These are phyloP conservation scores for Thinopyrum elongatum DNA, from an alignment of 176 grass and related monocot genomes.

Conservation along the genomic window DNA sequence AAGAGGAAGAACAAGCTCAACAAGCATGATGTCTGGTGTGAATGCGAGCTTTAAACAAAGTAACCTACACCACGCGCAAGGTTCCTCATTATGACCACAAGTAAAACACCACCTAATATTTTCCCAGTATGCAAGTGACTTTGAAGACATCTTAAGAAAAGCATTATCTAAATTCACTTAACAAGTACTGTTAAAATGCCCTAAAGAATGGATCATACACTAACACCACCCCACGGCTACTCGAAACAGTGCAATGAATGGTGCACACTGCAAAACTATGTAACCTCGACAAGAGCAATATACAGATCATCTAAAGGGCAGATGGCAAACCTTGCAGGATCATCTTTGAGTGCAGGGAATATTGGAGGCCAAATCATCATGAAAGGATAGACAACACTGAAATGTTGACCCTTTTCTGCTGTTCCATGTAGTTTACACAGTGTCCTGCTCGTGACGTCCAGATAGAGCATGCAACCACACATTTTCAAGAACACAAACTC, in stretches of 20 bases:
- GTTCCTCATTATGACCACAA: no score
- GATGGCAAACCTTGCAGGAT: neutral
- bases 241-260: neutral
- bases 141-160: no score
- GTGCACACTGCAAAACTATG: neutral
- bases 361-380: no score
- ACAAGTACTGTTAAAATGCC: neutral
- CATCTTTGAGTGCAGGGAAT: no score
- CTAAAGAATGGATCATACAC: neutral
- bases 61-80: no score
- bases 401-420: neutral
- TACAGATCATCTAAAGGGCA: neutral
- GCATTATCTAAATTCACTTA: neutral
- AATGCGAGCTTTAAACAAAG: no score
- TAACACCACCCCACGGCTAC: neutral
- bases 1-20: no score
- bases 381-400: neutral
- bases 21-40: no score
- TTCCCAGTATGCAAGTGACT: no score
- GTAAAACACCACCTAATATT: no score
- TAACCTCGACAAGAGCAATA: neutral
- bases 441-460: neutral
- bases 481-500: neutral
- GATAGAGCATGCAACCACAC: neutral
- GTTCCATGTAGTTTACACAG: neutral